Conservation (phyloP, 768 basidiomycete genomes). For the Tricholoma terreum region DNA sequence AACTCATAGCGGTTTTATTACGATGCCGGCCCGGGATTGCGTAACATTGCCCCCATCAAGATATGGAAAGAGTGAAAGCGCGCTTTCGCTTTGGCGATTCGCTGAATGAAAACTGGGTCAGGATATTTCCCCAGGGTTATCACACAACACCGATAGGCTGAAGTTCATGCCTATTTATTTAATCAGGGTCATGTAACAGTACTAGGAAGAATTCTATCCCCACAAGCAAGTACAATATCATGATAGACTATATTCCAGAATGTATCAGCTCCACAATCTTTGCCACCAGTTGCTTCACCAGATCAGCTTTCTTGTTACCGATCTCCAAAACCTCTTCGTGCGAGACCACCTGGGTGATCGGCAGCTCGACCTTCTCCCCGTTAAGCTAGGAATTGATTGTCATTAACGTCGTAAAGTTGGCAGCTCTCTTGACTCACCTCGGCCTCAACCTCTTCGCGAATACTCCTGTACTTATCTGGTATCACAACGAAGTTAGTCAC, state of each 20-base stretch:
- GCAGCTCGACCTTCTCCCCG: constrained; percentile 46
- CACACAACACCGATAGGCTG: too few relatives aligned
- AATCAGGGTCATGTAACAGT: too few relatives aligned
- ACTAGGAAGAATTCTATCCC: too few relatives aligned
- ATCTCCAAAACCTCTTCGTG: constrained; percentile 76
- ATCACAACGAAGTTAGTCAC: constrained; percentile 86
- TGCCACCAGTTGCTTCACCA: constrained; percentile 70
- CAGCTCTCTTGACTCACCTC: constrained; percentile 48
- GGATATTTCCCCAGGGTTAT: too few relatives aligned
- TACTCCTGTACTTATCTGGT: constrained; percentile 60
- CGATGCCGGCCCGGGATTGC: too few relatives aligned
- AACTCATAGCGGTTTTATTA: too few relatives aligned
- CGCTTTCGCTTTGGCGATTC: too few relatives aligned
- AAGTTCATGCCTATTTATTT: too few relatives aligned
- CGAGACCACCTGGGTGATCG: constrained; percentile 50
- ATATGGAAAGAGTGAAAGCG: too few relatives aligned
- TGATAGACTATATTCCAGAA: background rate
- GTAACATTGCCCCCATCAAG: too few relatives aligned
- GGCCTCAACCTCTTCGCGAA: constrained; percentile 71
- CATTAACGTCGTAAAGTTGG: background rate
- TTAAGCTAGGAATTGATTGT: constrained; percentile 47
- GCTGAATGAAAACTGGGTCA: too few relatives aligned
- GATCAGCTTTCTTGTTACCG: constrained; percentile 64
- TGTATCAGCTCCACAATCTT: constrained; percentile 46
- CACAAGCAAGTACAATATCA: too few relatives aligned